phyloP scores from a whole-genome alignment of 2,329 filamentous ascomycete genomes.

The Penicillium sumatraense region DNA sequence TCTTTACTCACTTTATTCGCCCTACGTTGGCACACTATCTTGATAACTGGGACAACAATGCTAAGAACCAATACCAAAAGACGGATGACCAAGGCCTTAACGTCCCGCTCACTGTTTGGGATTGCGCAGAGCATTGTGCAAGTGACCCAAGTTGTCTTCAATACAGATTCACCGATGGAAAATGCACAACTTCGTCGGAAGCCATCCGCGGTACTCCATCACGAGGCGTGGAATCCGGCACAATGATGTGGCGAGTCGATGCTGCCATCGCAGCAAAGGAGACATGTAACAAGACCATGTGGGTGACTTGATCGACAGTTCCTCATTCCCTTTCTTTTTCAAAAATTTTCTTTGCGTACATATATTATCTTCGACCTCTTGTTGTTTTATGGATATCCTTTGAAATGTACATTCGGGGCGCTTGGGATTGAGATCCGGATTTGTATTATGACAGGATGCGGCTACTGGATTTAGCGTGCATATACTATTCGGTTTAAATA shows the following conservation, averaged over 20 bases:
- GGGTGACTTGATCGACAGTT: conserved; percentile 9
- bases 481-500: neutral
- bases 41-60: conserved; percentile 26
- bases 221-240: conserved; percentile 18
- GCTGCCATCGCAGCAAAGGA: conserved; percentile 14
- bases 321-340: too few relatives aligned
- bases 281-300: conserved; percentile 14
- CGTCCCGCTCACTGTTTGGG: conserved; percentile 9
- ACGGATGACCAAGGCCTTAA: conserved; percentile 7
- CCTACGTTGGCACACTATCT: conserved; percentile 15
- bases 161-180: conserved; percentile 17
- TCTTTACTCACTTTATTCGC: conserved; percentile 27
- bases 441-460: neutral
- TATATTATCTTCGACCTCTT: neutral
- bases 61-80: conserved; percentile 7
- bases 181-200: conserved; percentile 18
- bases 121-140: conserved; percentile 28
- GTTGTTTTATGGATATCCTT: neutral
- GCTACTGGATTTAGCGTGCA: conserved; percentile 8
- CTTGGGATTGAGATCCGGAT: neutral
- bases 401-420: conserved; percentile 6
- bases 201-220: conserved; percentile 20
- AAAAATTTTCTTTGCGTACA: neutral
- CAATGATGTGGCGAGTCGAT: conserved; percentile 30
- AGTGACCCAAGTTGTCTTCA: conserved; percentile 18